Evolutionary conservation across 768 basidiomycete species (phyloP), one percentile per base, ranked within the genome.

Genomic region (Kockovaella imperatae): DNA sequence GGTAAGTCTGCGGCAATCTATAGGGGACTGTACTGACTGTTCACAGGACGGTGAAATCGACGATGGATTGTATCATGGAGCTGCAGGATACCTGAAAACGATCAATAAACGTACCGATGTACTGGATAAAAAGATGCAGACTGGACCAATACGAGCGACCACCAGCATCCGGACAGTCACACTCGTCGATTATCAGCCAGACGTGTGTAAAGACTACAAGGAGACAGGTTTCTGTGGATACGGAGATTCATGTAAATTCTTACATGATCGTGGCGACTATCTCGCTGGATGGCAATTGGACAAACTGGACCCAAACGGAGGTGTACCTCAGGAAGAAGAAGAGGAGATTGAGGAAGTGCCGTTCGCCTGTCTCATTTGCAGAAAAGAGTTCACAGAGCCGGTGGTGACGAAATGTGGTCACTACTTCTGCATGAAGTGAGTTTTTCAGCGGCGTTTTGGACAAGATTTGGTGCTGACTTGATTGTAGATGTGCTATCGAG

Each of bases 161-260:
- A 35, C 84, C 69, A 74, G 96, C 86, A 50, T 99, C 58, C 79
- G 89, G 47, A 91, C 87, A 2, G 91, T 93, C 38, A 97, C 93
- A 3, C 83, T 96, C 49, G 79, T 87, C 38, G 93, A 99, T 75
- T 99, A 96, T 73, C 93, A 99, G 71, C 93, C 93, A 2, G 93
- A 97, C 64, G 93, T 99, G 15, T 99, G 93, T 74, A 99, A 99
- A 72, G 93, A 97, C 72, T 99, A 99, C 73, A 96, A 95, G 81
- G 93, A 97, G 75, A 99, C 95, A 43, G 95, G 95, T 0, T 99
- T 87, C 69, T 99, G 95, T 72, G 95, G 95, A 18, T 99, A 93
- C 70, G 95, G 95, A 25, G 95, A 99, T 73, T 90, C 89, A 3
- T 99, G 95, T 74, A 97, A 96, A 77, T 96, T 96, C 76, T 77